phyloP scores from a whole-genome alignment of 495 filamentous ascomycete species.

The Hypoxylon intermedium region DNA sequence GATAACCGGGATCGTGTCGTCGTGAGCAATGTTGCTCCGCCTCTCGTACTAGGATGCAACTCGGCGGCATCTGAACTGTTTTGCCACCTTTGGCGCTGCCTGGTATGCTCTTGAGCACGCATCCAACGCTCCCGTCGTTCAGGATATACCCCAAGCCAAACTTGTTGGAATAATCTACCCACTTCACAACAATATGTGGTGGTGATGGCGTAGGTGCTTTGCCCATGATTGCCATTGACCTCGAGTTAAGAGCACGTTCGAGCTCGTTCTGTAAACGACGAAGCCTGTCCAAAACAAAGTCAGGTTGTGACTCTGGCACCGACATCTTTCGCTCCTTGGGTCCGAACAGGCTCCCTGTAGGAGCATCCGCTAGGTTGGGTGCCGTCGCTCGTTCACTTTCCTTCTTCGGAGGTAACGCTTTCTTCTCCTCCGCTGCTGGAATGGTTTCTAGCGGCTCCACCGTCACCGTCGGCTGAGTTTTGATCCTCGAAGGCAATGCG shows the following conservation, averaged over 20 bases:
- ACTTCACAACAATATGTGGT: slow-evolving; percentile 76
- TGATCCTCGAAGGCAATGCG: slow-evolving; percentile 3
- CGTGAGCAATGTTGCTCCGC: slow-evolving; percentile 65
- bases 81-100: slow-evolving; percentile 52
- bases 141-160: slow-evolving; percentile 87
- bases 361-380: slow-evolving; percentile 6
- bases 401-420: neutral
- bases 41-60: slow-evolving; percentile 72
- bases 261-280: slow-evolving; percentile 59
- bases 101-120: slow-evolving; percentile 69
- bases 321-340: slow-evolving; percentile 57
- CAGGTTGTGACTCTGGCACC: slow-evolving; percentile 58
- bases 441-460: neutral
- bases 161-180: slow-evolving; percentile 95
- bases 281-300: slow-evolving; percentile 58
- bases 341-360: slow-evolving; percentile 52
- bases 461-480: neutral
- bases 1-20: slow-evolving; percentile 59
- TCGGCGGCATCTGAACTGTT: slow-evolving; percentile 64
- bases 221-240: slow-evolving; percentile 57
- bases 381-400: slow-evolving; percentile 3
- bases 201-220: slow-evolving; percentile 49
- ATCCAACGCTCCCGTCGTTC: slow-evolving; percentile 83
- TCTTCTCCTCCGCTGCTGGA: slow-evolving; percentile 4
- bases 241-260: slow-evolving; percentile 62